Conservation (phyloP, 139 green algal species). For the Tetratostichococcus sp. region DNA sequence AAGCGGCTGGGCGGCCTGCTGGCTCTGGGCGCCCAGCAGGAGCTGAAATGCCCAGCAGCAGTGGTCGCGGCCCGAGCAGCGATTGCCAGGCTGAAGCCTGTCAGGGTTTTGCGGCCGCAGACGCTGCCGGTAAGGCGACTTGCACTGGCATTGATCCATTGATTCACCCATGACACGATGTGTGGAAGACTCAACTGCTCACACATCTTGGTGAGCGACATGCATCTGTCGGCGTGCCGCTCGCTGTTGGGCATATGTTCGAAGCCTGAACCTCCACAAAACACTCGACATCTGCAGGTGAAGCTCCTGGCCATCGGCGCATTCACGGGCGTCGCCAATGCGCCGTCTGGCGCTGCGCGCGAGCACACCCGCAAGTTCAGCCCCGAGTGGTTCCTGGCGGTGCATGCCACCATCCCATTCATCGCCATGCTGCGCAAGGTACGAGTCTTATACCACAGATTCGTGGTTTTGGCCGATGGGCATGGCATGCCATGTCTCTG, state of each 20-base stretch:
- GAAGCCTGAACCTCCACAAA: too few relatives aligned
- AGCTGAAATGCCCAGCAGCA: slow-evolving; percentile 62
- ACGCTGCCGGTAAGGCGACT: slow-evolving; percentile 32
- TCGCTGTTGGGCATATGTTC: too few relatives aligned
- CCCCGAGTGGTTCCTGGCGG: slow-evolving; percentile 75
- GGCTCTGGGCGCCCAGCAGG: slow-evolving; percentile 31
- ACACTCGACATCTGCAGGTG: too few relatives aligned
- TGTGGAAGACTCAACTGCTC: too few relatives aligned
- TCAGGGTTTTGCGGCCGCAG: slow-evolving; percentile 64
- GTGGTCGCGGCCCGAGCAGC: slow-evolving; percentile 71
- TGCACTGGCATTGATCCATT: too few relatives aligned
- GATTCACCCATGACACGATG: too few relatives aligned
- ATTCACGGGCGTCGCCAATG: slow-evolving; percentile 56
- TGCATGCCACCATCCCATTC: slow-evolving; percentile 86
- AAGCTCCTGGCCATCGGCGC: slow-evolving; percentile 36
- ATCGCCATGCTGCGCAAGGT: slow-evolving; percentile 80
- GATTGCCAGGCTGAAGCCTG: slow-evolving; percentile 54
- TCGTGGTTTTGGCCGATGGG: too few relatives aligned
- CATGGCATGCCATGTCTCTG: too few relatives aligned
- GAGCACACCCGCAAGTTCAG: slow-evolving; percentile 86
- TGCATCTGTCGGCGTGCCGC: too few relatives aligned
- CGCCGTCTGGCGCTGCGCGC: slow-evolving; percentile 74
- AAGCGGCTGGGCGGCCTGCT: slow-evolving; percentile 38
- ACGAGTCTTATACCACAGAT: too few relatives aligned
- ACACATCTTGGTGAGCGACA: too few relatives aligned